Evolutionary conservation across 2,329 filamentous ascomycete genomes (phyloP).

Genomic region (Macrophomina phaseolina): DNA sequence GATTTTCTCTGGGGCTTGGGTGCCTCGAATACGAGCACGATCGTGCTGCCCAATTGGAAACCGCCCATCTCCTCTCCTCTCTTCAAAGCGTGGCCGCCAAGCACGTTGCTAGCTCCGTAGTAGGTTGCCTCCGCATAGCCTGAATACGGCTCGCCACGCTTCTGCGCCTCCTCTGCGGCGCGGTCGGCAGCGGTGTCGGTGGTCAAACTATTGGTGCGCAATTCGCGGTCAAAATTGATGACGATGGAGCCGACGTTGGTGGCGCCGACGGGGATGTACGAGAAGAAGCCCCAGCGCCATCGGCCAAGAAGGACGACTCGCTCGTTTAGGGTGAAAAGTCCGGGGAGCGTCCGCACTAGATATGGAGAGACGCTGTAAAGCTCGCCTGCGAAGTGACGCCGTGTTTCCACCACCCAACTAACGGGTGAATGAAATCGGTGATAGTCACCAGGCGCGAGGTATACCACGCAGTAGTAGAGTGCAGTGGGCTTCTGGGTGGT

Average conservation of each 20-base stretch:
- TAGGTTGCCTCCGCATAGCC: slow-evolving; percentile 95
- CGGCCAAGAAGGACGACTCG: slow-evolving; percentile 89
- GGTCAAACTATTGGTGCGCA: slow-evolving; percentile 88
- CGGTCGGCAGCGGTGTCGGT: slow-evolving; percentile 91
- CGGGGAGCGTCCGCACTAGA: slow-evolving; percentile 87
- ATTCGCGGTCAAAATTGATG: slow-evolving; percentile 94
- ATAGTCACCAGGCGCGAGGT: slow-evolving; percentile 96
- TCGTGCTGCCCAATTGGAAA: slow-evolving; percentile 92
- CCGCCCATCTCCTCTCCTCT: slow-evolving; percentile 97
- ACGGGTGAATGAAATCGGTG: slow-evolving; percentile 97
- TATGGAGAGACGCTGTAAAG: slow-evolving; percentile 95
- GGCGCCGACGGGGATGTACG: slow-evolving; percentile 91
- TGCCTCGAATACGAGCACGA: slow-evolving; percentile 96
- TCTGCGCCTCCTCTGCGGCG: slow-evolving; percentile 78
- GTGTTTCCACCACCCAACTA: slow-evolving; percentile 91
- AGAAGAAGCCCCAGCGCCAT: slow-evolving; percentile 98
- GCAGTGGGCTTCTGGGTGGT: slow-evolving; percentile 60
- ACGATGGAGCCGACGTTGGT: slow-evolving; percentile 97
- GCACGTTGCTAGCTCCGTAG: slow-evolving; percentile 72
- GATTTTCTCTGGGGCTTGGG: slow-evolving; percentile 65
- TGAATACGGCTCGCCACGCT: slow-evolving; percentile 79
- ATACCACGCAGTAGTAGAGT: slow-evolving; percentile 93
- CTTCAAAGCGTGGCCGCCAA: slow-evolving; percentile 82
- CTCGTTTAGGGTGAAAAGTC: slow-evolving; percentile 96
- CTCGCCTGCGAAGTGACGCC: slow-evolving; percentile 97